Evolutionary conservation across 805 yeast species (phyloP), one percentile per base, ranked within the genome.

Genomic region (Barnettozyma vustinii): DNA sequence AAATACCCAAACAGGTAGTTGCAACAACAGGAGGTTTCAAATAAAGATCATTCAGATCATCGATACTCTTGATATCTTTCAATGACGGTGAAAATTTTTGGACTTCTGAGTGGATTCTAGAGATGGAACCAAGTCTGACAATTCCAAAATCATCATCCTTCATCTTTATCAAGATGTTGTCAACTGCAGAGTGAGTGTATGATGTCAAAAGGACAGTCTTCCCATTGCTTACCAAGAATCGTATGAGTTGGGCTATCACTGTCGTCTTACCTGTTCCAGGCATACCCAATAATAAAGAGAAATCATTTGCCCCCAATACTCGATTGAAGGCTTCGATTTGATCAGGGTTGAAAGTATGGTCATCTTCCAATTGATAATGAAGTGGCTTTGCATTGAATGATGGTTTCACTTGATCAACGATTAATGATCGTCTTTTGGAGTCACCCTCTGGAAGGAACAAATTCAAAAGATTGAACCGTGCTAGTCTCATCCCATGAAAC

Each of bases 251-350:
- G 0, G 95, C 85, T 47, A 94, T 90, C 0, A 91, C 86, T 0
- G 98, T 89, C 1, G 97, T 89, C 60, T 89, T 89, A 9, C 97
- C 99, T 0, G 98, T 94, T 4, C 99, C 99, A 0, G 99, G 99
- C 99, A 94, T 94, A 0, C 99, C 99, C 51, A 92, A 68, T 18
- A 94, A 77, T 57, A 94, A 71, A 4, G 91, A 73, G 61, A 87
- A 94, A 61, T 91, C 96, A 46, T 81, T 63, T 0, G 94, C 76
- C 15, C 74, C 64, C 43, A 89, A 61, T 0, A 83, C 87, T 51
- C 73, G 77, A 15, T 80, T 75, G 36, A 94, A 73, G 0, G 97
- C 98, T 2, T 48, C 56, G 5, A 70, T 51, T 61, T 94, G 99
- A 58, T 89, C 96, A 0, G 63, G 59, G 58, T 94, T 94, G 56